phyloP scores from a whole-genome alignment of 1,284 basidiomycete species.

The Leccinum fallax region DNA sequence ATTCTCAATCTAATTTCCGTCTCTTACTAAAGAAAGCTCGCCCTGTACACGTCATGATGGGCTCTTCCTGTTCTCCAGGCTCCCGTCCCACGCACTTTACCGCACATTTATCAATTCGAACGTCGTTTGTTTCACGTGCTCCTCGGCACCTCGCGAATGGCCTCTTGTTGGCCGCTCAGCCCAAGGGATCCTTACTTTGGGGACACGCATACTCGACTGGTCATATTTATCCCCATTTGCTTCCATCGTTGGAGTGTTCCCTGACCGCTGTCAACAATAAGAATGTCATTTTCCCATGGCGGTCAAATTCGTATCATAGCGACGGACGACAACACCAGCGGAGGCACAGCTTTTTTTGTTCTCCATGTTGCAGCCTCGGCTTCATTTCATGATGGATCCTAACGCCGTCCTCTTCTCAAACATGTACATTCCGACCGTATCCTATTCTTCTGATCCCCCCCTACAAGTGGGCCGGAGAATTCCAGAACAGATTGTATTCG shows the following conservation, averaged over 20 bases:
- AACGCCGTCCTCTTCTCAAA: slow-evolving; percentile 18
- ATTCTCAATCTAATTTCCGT: slow-evolving; percentile 33
- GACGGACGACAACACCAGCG: slow-evolving; percentile 17
- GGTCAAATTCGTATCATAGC: slow-evolving; percentile 26
- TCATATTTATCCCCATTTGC: slow-evolving; percentile 25
- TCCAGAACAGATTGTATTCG: slow-evolving; percentile 10
- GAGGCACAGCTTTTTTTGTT: slow-evolving; percentile 7
- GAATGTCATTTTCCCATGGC: slow-evolving; percentile 31
- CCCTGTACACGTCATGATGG: slow-evolving; percentile 29
- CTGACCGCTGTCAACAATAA: slow-evolving; percentile 16
- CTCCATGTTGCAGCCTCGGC: slow-evolving; percentile 4
- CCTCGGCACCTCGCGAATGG: slow-evolving; percentile 33
- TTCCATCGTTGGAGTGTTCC: slow-evolving; percentile 14
- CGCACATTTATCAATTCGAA: slow-evolving; percentile 7
- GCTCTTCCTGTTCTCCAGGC: slow-evolving; percentile 5
- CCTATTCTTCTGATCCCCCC: neutral
- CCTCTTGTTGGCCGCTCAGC: slow-evolving; percentile 8
- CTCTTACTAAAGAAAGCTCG: slow-evolving; percentile 23
- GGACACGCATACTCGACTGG: slow-evolving; percentile 21
- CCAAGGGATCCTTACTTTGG: slow-evolving; percentile 12
- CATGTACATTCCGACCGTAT: slow-evolving; percentile 9
- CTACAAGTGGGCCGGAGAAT: neutral
- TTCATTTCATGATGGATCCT: slow-evolving; percentile 7
- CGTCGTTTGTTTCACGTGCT: slow-evolving; percentile 25
- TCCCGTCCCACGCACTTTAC: slow-evolving; percentile 7